A percentile compares a stretch with the other conserved stretches of the same genome.
phyloP scores from a whole-genome alignment of 176 grass and related monocot species.

The Cocos nucifera region DNA sequence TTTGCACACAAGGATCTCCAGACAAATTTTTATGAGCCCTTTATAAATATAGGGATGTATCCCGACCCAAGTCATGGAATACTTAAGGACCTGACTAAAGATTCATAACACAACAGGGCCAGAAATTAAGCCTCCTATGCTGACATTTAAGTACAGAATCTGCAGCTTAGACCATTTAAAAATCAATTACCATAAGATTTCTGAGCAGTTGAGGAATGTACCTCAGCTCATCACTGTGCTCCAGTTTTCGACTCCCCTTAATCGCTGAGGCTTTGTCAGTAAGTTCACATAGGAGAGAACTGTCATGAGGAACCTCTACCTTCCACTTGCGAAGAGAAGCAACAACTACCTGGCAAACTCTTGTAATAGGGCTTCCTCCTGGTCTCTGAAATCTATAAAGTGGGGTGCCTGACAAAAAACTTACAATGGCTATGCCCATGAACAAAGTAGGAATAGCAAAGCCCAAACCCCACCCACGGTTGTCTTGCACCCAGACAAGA shows the following conservation, averaged over 20 bases:
- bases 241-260: constrained; percentile 77
- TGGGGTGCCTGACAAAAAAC: constrained; percentile 68
- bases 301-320: constrained; percentile 36
- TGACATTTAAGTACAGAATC: too few relatives aligned
- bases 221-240: constrained; percentile 70
- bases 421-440: constrained; percentile 80
- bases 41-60: too few relatives aligned
- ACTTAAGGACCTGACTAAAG: too few relatives aligned
- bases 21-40: too few relatives aligned
- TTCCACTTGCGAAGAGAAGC: constrained; percentile 68
- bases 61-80: too few relatives aligned
- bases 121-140: too few relatives aligned
- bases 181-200: neutral
- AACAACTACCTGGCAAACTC: constrained; percentile 68
- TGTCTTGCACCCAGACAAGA: constrained; percentile 91
- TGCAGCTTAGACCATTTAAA: neutral
- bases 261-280: constrained; percentile 57
- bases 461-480: constrained; percentile 69
- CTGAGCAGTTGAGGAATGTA: constrained; percentile 4
- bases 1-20: too few relatives aligned
- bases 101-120: too few relatives aligned
- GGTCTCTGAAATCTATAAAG: constrained; percentile 85
- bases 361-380: constrained; percentile 71
- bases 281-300: constrained; percentile 58
- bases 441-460: constrained; percentile 82